Evolutionary conservation across 306 rosid species (phyloP).

Genomic region (Prunus mira): DNA sequence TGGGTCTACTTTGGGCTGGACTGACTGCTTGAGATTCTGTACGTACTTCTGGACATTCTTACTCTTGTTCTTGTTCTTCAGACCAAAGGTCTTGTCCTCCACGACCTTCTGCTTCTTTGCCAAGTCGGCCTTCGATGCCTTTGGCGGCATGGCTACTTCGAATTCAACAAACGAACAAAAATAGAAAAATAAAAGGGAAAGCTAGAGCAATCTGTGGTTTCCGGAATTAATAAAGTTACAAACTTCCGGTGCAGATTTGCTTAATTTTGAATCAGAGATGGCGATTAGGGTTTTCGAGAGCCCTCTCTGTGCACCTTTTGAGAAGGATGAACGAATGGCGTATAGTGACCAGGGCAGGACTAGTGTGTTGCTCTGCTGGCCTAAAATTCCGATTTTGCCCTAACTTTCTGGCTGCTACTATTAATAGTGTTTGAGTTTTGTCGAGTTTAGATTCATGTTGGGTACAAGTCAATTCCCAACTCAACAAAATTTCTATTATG

Average conservation of each 20-base stretch:
- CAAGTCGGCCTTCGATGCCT: conserved; percentile 66
- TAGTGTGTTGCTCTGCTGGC: neutral
- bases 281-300: conserved; percentile 17
- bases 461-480: neutral
- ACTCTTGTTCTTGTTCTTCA: conserved; percentile 92
- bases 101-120: conserved; percentile 97
- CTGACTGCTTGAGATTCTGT: conserved; percentile 68
- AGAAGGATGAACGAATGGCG: neutral
- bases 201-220: neutral
- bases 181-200: neutral
- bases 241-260: neutral
- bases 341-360: neutral
- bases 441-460: no score
- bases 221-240: neutral
- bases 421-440: no score
- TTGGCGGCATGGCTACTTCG: conserved; percentile 78
- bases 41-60: conserved; percentile 87
- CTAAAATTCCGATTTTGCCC: neutral
- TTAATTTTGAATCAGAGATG: neutral
- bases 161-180: conserved; percentile 22
- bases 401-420: neutral
- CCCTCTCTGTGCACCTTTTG: neutral
- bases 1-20: conserved; percentile 62
- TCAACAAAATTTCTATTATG: neutral
- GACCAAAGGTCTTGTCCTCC: conserved; percentile 96